A percentile compares a stretch with the other conserved stretches of the same genome.
phyloP scores from a whole-genome alignment of 2,329 filamentous ascomycete genomes.

The Alternaria hordeiaustralica region DNA sequence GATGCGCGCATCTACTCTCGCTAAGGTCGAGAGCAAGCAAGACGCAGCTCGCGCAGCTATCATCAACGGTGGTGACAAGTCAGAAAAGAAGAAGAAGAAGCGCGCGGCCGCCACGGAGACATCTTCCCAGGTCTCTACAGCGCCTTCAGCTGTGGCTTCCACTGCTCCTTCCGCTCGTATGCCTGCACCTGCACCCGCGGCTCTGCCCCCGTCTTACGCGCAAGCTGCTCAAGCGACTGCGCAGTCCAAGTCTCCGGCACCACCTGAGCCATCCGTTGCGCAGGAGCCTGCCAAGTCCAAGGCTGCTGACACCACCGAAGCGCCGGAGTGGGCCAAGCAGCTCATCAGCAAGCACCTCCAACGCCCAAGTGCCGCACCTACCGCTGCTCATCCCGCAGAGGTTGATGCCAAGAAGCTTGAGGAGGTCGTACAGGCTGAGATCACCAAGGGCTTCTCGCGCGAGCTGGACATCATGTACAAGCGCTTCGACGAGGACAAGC shows the following conservation, averaged over 20 bases:
- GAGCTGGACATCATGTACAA: constrained; percentile 64
- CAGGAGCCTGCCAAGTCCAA: constrained; percentile 21
- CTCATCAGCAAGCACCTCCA: constrained; percentile 41
- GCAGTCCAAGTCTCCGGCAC: constrained; percentile 40
- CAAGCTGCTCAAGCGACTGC: constrained; percentile 47
- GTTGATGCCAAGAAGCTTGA: constrained; percentile 63
- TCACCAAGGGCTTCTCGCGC: constrained; percentile 52
- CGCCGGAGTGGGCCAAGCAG: constrained; percentile 48
- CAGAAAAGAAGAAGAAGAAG: constrained; percentile 72
- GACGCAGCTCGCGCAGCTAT: constrained; percentile 50
- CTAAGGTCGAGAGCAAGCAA: constrained; percentile 52
- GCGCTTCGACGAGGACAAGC: constrained; percentile 73
- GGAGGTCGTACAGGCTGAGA: constrained; percentile 55
- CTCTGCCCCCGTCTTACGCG: constrained; percentile 48
- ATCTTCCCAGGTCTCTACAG: constrained; percentile 52
- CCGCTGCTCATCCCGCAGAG: constrained; percentile 17
- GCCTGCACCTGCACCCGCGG: constrained; percentile 8
- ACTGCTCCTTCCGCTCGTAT: constrained; percentile 21
- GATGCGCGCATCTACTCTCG: constrained; percentile 49
- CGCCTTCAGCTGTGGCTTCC: constrained; percentile 12
- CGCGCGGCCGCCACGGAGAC: constrained; percentile 54
- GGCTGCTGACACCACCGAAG: constrained; percentile 28
- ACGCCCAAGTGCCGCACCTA: constrained; percentile 25
- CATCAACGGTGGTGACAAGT: constrained; percentile 50
- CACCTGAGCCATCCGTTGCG: constrained; percentile 21